Percentiles rank a stretch among this genome's conserved stretches.
phyloP scores from a whole-genome alignment of 2,329 filamentous ascomycete genomes.

The Stenocarpella maydis region DNA sequence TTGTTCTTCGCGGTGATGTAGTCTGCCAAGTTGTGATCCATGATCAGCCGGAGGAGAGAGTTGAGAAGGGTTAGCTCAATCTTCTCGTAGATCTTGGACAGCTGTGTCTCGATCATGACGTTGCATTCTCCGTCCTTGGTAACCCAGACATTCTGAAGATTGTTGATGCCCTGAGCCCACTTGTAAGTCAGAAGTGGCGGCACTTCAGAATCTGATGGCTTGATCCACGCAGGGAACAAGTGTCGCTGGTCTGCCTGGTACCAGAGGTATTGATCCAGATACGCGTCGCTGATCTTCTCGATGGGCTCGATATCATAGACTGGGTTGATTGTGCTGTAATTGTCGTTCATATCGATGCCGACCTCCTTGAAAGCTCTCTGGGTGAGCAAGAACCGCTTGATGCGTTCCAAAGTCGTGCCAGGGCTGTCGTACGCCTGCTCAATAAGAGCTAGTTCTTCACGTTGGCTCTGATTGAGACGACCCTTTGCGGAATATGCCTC shows the following conservation, averaged over 20 bases:
- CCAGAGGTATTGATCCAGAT: slow-evolving; percentile 98
- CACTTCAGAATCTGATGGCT: slow-evolving; percentile 97
- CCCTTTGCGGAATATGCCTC: slow-evolving; percentile 99
- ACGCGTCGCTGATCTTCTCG: slow-evolving; percentile 99
- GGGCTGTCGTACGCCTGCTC: slow-evolving; percentile 99
- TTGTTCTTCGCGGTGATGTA: slow-evolving; percentile 99
- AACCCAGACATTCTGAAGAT: slow-evolving; percentile 94
- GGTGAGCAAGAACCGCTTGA: slow-evolving; percentile 96
- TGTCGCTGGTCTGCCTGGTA: slow-evolving; percentile 98
- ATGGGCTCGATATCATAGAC: slow-evolving; percentile 99
- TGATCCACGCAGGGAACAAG: slow-evolving; percentile 98
- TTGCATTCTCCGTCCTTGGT: slow-evolving; percentile 94
- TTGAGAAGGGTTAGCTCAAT: slow-evolving; percentile 97
- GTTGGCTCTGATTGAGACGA: slow-evolving; percentile 93
- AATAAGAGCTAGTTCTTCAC: slow-evolving; percentile 94
- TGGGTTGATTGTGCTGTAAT: slow-evolving; percentile 98
- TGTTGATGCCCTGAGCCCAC: slow-evolving; percentile 99
- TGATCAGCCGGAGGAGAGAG: slow-evolving; percentile 89
- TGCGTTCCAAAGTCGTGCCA: slow-evolving; percentile 91
- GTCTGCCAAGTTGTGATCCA: slow-evolving; percentile 99
- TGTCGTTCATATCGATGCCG: slow-evolving; percentile 99
- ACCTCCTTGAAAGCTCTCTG: slow-evolving; percentile 99
- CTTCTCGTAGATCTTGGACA: slow-evolving; percentile 99
- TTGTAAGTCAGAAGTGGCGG: slow-evolving; percentile 95
- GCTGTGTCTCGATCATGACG: slow-evolving; percentile 96